A percentile compares a stretch with the other conserved stretches of the same genome.
These are phyloP conservation scores for Citrullus amarus DNA, from an alignment of 306 rosid species.

Conservation along the genomic window DNA sequence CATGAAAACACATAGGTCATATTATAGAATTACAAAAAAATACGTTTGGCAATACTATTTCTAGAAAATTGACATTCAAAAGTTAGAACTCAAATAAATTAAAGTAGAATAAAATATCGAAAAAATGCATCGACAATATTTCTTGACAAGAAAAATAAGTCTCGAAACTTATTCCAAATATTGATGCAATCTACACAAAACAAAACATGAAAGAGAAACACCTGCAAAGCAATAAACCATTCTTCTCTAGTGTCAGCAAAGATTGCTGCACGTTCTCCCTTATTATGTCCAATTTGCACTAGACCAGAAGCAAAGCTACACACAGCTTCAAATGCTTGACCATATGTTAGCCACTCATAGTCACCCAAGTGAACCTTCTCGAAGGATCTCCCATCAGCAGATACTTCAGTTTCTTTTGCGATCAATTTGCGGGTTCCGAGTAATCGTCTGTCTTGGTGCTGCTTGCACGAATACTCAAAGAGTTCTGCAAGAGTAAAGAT, in stretches of 20 bases:
- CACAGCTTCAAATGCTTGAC: slow-evolving; percentile 51
- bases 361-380: slow-evolving; percentile 88
- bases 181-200: not conserved
- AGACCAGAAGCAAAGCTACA: slow-evolving; percentile 69
- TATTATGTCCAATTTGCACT: slow-evolving; percentile 46
- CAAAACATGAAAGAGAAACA: slow-evolving; percentile 15
- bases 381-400: slow-evolving; percentile 52
- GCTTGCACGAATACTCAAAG: slow-evolving; percentile 55
- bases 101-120: not conserved
- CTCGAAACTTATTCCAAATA: not conserved
- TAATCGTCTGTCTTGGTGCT: slow-evolving; percentile 28
- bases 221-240: slow-evolving; percentile 97
- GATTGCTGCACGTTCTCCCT: slow-evolving; percentile 72
- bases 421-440: slow-evolving; percentile 76
- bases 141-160: not conserved
- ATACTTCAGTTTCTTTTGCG: slow-evolving; percentile 39
- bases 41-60: not conserved
- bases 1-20: slow-evolving; percentile 3
- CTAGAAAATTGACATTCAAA: not conserved
- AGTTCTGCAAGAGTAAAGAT: slow-evolving; percentile 72
- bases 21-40: not conserved
- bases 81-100: not conserved
- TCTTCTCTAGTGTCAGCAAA: slow-evolving; percentile 85
- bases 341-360: slow-evolving; percentile 68
- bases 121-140: not conserved